Evolutionary conservation across 305 asterid genomes (phyloP), one percentile per base, ranked within the genome.

Genomic region (Fraxinus xanthoxyloides): DNA sequence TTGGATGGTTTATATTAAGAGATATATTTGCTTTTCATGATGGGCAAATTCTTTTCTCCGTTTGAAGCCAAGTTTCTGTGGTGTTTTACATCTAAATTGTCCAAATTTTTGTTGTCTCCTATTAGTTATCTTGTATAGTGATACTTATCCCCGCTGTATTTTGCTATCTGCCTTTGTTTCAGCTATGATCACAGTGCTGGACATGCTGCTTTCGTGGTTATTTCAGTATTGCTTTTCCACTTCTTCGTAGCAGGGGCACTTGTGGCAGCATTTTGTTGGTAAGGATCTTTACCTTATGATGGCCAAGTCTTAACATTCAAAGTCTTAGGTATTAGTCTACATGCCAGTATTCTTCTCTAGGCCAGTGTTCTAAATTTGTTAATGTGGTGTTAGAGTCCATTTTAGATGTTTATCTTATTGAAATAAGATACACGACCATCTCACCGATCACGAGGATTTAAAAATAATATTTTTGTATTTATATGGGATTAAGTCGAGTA

Each of bases 101-200:
- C 75, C 43, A 70, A 70, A 4, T 13, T 70, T 5, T 17, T 3
- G 40, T 28, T 70, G 9, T 26, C 34, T 65, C 35, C 69, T 7
- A 23, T 10, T 65, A 26, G 72, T 24, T 23, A 24, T 70, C 75
- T 70, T 70, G 76, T 70, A 78, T n/a, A 13, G 51, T 72, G 46
- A 40, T 77, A 74, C 79, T 88, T 76, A 78, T 70, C 31, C 72
- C 54, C 59, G 61, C 67, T 82, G 76, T 75, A 67, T 80, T 23
- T 65, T 70, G 75, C 48, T 72, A 30, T 30, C 72, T 38, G 80
- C 83, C 51, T 82, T 80, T 79, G 81, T 88, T 89, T 83, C 97
- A 96, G 99, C 94, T 96, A 94, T 81, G 98, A 93, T 85, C 97
- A 90, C 82, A 94, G 98, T 80, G 90, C 88, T 40, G 99, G 97